Conservation (phyloP, 1,284 basidiomycete genomes). For the Fomitopsis pinicola region DNA sequence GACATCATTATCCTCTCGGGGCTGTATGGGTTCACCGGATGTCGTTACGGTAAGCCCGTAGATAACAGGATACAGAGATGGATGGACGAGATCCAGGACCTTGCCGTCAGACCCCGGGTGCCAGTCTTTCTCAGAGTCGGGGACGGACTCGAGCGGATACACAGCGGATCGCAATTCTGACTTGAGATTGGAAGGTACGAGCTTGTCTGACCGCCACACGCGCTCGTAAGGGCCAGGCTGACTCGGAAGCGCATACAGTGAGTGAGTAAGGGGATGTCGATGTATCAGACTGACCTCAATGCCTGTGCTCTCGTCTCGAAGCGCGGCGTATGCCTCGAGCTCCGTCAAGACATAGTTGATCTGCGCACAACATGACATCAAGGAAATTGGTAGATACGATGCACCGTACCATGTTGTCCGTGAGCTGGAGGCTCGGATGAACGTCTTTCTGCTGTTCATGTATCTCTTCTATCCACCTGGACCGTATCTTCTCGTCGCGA, state of each 20-base stretch:
- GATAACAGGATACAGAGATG: not conserved
- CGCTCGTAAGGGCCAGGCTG: not conserved
- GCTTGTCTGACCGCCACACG: not conserved
- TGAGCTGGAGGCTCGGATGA: not conserved
- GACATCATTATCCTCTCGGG: not conserved
- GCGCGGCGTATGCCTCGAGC: not conserved
- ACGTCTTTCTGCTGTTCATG: not conserved
- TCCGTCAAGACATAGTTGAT: not conserved
- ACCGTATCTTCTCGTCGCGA: not conserved
- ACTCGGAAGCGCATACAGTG: not conserved
- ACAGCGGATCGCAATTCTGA: not conserved
- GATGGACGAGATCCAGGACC: constrained; percentile 2
- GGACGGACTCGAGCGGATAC: constrained; percentile 6
- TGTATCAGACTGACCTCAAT: not conserved
- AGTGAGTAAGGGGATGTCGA: not conserved
- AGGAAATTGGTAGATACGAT: not conserved
- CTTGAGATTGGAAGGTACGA: not conserved
- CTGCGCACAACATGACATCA: not conserved
- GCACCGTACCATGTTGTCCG: not conserved
- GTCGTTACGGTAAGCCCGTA: not conserved
- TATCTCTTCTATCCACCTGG: not conserved
- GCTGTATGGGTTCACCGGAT: not conserved
- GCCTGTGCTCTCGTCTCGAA: not conserved
- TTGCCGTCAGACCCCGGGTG: constrained; percentile 11
- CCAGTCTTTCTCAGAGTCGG: constrained; percentile 11